Base-by-base conservation (phyloP, 1,284 basidiomycete species). In the Mycosarcoma maydis region DNA sequence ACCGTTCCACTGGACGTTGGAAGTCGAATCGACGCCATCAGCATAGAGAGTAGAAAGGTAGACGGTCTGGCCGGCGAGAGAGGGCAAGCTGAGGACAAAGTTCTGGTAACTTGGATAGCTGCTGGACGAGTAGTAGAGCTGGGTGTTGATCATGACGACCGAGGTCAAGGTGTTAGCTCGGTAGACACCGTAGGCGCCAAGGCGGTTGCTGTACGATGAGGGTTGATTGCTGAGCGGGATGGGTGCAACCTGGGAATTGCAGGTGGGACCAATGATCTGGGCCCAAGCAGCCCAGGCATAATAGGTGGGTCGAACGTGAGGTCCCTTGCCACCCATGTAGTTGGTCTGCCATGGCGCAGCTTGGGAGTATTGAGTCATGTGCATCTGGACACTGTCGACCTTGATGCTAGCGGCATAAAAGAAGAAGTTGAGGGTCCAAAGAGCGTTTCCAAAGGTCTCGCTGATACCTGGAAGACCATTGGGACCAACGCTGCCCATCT, bases 351-450 rank as follows among this genome's bases (percentile, higher is more conserved):
- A 76, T 9, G 74, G 72, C 7, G 74, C 52, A 24, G 48, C 64
- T 6, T 51, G 40, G 3, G 74, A 76, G 41, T 52, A 56, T 32
- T 72, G 57, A 20, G 72, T 72, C 65, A 74, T 66, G 51, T 76
- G 74, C 65, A 76, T 76, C 57, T 76, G 74, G 5, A 76, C 74
- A 24, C 57, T 66, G 40, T 55, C 52, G 26, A 76, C 52, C 48
- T 69, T 51, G 36, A 67, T 52, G 42, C 65, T 76, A 10, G 74
- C 68, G 26, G 74, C 74, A 37, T 56, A 76, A 30, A 76, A 59
- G 61, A 74, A 72, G 48, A 76, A 76, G 65, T 74, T 72, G 50
- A 76, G 39, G 19, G 69, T 69, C 74, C 74, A 76, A 11, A 76
- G 70, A 14, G 74, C 62, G 29, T 76, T 74, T 14, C 47, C 73